Base-by-base conservation (phyloP, 345 rosid species). In the Citrus glauca region DNA sequence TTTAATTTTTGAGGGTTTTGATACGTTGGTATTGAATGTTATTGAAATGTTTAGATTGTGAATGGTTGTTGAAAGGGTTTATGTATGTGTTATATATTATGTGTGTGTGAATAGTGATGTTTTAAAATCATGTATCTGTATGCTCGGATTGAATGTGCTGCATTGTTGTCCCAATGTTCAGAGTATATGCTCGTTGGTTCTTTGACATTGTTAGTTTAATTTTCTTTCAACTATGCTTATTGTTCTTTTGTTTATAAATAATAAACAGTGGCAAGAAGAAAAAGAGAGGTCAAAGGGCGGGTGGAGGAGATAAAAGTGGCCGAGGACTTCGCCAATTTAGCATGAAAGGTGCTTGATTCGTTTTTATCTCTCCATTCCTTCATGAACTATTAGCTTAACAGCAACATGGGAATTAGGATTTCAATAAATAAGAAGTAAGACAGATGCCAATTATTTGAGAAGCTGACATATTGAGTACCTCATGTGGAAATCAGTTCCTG, bases 291-390 rank as follows among this genome's bases (percentile, higher is more conserved):
- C 99, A 94, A 80, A 89, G 99, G 61, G 93, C 92, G 24, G 84
- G 82, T 77, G 98, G 94, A 64, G 92, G 94, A 61, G 99, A 97
- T 87, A 97, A 97, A 87, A 91, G 82, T 80, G 98, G 98, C 16
- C 90, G 98, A 91, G 99, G 99, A 61, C 94, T 97, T 50, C 99
- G 99, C 38, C 99, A 97, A 70, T 97, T 97, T 84, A 97, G 99
- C 88, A 90, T 97, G 98, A 94, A 94, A 94, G 99, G 99, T 97
- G 61, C 57, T 74, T 75, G 55, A n/a, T 57, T 64, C 37, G 33
- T 81, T 64, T 61, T 65, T 69, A 9, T 30, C 32, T 72, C 57
- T 76, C 71, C 16, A 22, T 17, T 14, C 17, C 17, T n/a, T 62
- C 74, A 63, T 63, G n/a, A 27, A 32, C 5, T 71, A 8, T 32